phyloP scores from a whole-genome alignment of 208 protist genomes.

The Porcisia hertigi region DNA sequence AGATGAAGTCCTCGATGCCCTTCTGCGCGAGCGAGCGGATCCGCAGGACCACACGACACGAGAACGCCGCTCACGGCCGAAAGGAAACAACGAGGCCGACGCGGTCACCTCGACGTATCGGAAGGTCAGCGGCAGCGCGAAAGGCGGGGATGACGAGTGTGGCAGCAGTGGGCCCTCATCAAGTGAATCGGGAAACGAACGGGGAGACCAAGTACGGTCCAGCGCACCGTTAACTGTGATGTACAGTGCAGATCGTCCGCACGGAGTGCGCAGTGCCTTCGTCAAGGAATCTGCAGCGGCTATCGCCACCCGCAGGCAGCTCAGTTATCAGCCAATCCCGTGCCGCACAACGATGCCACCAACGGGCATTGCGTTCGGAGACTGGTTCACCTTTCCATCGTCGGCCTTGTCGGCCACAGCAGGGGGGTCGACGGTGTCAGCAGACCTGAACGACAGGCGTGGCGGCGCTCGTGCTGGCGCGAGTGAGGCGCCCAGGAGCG shows the following conservation, averaged over 20 bases:
- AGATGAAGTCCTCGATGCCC: slow-evolving; percentile 19
- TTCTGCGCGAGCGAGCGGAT: slow-evolving; percentile 16
- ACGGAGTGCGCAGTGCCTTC: slow-evolving; percentile 81
- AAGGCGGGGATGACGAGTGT: neutral
- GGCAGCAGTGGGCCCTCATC: neutral
- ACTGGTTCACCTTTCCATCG: slow-evolving; percentile 54
- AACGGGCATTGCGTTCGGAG: slow-evolving; percentile 60
- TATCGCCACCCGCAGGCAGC: slow-evolving; percentile 53
- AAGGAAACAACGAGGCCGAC: slow-evolving; percentile 7
- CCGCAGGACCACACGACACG: slow-evolving; percentile 6
- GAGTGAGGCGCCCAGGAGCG: neutral
- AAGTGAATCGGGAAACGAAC: neutral
- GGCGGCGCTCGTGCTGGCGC: neutral
- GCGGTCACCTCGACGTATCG: neutral
- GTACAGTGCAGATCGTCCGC: slow-evolving; percentile 63
- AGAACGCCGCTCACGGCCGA: slow-evolving; percentile 5
- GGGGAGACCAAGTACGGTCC: neutral
- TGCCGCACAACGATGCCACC: slow-evolving; percentile 54
- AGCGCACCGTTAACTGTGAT: slow-evolving; percentile 21
- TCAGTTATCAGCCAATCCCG: slow-evolving; percentile 54
- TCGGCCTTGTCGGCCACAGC: neutral
- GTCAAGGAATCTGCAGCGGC: slow-evolving; percentile 63
- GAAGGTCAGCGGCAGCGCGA: neutral
- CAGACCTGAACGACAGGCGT: neutral
- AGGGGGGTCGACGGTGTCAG: neutral